Evolutionary conservation across 2,329 filamentous ascomycete genomes (phyloP).

Genomic region (Exophiala spinifera): DNA sequence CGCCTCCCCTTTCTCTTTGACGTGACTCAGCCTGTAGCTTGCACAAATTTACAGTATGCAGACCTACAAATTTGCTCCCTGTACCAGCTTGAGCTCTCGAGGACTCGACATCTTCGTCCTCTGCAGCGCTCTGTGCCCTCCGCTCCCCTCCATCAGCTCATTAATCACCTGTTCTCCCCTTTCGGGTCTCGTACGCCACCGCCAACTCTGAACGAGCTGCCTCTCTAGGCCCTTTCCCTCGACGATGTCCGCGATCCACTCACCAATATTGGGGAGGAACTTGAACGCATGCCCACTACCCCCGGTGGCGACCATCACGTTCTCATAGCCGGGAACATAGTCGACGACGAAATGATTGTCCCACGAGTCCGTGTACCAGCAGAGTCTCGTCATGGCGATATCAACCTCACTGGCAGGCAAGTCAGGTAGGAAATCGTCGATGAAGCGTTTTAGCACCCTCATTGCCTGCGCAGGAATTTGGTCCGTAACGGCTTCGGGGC

Average conservation of each 20-base stretch:
- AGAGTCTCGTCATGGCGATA: slow-evolving; percentile 48
- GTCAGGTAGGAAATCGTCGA: slow-evolving; percentile 45
- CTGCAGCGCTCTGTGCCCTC: slow-evolving; percentile 18
- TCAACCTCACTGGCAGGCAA: slow-evolving; percentile 36
- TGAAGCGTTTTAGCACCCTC: slow-evolving; percentile 34
- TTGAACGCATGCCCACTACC: slow-evolving; percentile 63
- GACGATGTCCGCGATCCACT: slow-evolving; percentile 53
- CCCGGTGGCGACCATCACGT: slow-evolving; percentile 58
- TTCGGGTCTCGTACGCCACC: slow-evolving; percentile 26
- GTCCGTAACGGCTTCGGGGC: slow-evolving; percentile 4
- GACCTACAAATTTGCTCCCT: not conserved
- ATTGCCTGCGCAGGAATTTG: slow-evolving; percentile 32
- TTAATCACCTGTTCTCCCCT: slow-evolving; percentile 21
- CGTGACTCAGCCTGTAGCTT: no score
- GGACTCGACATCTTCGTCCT: slow-evolving; percentile 22
- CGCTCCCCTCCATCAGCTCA: slow-evolving; percentile 28
- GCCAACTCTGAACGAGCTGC: slow-evolving; percentile 28
- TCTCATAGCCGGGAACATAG: slow-evolving; percentile 49
- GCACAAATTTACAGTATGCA: not conserved
- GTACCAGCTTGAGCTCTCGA: slow-evolving; percentile 1
- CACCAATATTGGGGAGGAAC: slow-evolving; percentile 58
- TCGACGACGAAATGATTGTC: slow-evolving; percentile 56
- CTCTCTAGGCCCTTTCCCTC: slow-evolving; percentile 37
- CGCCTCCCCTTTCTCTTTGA: no score
- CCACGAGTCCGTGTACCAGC: slow-evolving; percentile 58